Base-by-base conservation (phyloP, 2,329 filamentous ascomycete species). In the Lasiodiplodia hormozganensis region DNA sequence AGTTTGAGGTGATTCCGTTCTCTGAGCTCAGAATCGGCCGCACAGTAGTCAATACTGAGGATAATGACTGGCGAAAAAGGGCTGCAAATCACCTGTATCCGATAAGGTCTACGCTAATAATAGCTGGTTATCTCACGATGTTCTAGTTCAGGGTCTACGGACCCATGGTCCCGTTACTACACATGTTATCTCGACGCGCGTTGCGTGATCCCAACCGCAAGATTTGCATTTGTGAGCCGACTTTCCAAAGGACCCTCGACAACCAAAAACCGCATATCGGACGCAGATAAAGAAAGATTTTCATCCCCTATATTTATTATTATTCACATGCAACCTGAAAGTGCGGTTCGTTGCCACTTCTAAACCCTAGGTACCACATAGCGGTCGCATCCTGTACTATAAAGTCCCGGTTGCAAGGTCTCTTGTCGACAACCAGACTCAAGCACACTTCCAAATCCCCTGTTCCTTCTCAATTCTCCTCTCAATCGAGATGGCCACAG, bases 1-100 rank as follows among this genome's bases (percentile, higher is more conserved):
- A 52, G 56, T 65, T 49, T 72, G 51, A 65, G 25, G 21, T 16
- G n/a, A 12, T n/a, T 57, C 31, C 28, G 3, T 23, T 57, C 31
- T 40, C 5, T 3, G 11, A 18, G 18, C 10, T 18, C 1, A 18
- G 2, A 16, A 8, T n/a, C 18, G 54, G 34, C 38, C 54, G 21
- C 31, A 40, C 12, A 3, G n/a, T 18, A 16, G 10, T 14, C 21
- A 21, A 3, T 7, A 2, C 10, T 31, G 10, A 5, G 16, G 31
- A 2, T 12, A 21, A 2, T 57, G 54, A 40, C n/a, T 14, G n/a
- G 36, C 38, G 3, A 6, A 3, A 23, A 2, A 16, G 2, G 18
- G n/a, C 11, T 57, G 31, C n/a, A n/a, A 18, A 53, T 34, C 8
- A 16, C 10, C 7, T 16, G 16, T 47, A n/a, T 21, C 18, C 12